Evolutionary conservation across 192 early-diverging fungal genomes (phyloP).

Genomic region (Coemansia aciculifera): DNA sequence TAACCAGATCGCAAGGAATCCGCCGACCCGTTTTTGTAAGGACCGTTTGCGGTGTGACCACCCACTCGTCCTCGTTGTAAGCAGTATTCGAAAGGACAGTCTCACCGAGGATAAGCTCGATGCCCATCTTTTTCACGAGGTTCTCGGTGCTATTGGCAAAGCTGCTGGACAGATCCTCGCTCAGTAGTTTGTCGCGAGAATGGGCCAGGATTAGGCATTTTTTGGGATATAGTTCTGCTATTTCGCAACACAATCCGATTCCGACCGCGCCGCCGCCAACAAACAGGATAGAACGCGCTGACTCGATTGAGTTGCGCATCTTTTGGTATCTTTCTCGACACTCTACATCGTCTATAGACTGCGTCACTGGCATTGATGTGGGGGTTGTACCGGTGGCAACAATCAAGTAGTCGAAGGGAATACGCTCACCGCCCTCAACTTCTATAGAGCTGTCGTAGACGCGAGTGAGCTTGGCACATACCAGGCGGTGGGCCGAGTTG

Average conservation of each 20-base stretch:
- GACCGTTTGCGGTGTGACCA: constrained; percentile 25
- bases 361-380: constrained; percentile 55
- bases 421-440: constrained; percentile 52
- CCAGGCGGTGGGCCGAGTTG: constrained; percentile 41
- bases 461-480: constrained; percentile 55
- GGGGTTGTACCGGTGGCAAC: constrained; percentile 66
- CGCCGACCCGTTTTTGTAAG: constrained; percentile 33
- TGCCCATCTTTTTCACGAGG: constrained; percentile 33
- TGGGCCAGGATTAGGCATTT: constrained; percentile 58
- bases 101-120: constrained; percentile 30
- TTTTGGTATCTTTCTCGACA: constrained; percentile 32
- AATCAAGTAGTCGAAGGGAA: constrained; percentile 70
- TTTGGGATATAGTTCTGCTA: constrained; percentile 53
- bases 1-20: constrained; percentile 62
- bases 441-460: constrained; percentile 55
- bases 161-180: constrained; percentile 22
- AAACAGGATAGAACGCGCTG: constrained; percentile 58
- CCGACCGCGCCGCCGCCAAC: constrained; percentile 70
- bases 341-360: constrained; percentile 38
- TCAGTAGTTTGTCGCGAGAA: constrained; percentile 28
- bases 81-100: constrained; percentile 4
- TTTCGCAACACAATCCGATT: constrained; percentile 59
- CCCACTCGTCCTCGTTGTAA: constrained; percentile 10
- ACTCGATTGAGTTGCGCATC: constrained; percentile 51
- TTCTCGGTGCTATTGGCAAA: constrained; percentile 31